phyloP scores from a whole-genome alignment of 495 filamentous ascomycete genomes.

The Neurospora sp. region DNA sequence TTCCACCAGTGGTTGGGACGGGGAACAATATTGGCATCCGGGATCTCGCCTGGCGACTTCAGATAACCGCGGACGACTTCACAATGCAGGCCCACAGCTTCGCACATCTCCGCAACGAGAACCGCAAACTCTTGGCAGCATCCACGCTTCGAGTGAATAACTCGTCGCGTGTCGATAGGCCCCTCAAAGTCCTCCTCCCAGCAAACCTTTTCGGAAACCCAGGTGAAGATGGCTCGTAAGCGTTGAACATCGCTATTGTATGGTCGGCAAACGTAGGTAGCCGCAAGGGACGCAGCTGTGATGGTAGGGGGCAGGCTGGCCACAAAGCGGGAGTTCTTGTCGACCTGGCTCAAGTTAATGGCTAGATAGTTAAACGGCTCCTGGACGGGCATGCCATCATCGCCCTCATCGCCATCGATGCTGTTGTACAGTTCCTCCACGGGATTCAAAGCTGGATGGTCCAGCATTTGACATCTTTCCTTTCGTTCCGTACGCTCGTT shows the following conservation, averaged over 20 bases:
- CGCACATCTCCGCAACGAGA: slow-evolving; percentile 88
- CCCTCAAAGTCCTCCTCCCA: slow-evolving; percentile 91
- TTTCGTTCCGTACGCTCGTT: slow-evolving; percentile 78
- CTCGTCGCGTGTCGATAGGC: slow-evolving; percentile 65
- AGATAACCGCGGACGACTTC: slow-evolving; percentile 82
- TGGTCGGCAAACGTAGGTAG: slow-evolving; percentile 87
- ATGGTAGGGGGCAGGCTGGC: slow-evolving; percentile 82
- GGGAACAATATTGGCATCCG: slow-evolving; percentile 64
- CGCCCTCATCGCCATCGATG: slow-evolving; percentile 84
- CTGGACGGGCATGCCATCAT: slow-evolving; percentile 70
- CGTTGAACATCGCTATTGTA: slow-evolving; percentile 93
- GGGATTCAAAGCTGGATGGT: slow-evolving; percentile 75
- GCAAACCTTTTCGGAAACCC: slow-evolving; percentile 88
- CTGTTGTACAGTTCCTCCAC: slow-evolving; percentile 79
- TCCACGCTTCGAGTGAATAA: slow-evolving; percentile 74
- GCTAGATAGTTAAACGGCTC: slow-evolving; percentile 73
- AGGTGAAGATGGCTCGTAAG: slow-evolving; percentile 88
- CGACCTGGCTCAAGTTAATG: slow-evolving; percentile 74
- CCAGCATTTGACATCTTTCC: slow-evolving; percentile 93
- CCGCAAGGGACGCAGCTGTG: slow-evolving; percentile 73
- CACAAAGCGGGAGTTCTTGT: slow-evolving; percentile 91
- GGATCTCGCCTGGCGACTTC: slow-evolving; percentile 75
- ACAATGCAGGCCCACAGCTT: slow-evolving; percentile 74
- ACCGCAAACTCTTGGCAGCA: slow-evolving; percentile 87
- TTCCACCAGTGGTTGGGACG: slow-evolving; percentile 99